phyloP scores from a whole-genome alignment of 306 rosid genomes.

The Quercus variabilis region DNA sequence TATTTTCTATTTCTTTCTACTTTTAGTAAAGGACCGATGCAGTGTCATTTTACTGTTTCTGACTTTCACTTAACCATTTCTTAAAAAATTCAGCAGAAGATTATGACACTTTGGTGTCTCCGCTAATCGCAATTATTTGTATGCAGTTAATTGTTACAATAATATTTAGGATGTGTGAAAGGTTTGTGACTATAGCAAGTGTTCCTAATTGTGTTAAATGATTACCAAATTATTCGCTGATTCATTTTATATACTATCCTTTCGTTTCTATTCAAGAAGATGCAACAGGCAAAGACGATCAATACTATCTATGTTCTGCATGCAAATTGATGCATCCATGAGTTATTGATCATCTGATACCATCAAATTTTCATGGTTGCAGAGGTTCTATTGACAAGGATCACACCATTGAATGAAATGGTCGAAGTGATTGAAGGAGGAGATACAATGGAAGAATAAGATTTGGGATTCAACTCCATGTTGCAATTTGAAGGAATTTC shows the following conservation, averaged over 20 bases:
- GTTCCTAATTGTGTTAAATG: background rate
- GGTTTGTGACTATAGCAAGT: background rate
- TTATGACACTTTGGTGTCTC: background rate
- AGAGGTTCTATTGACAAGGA: conserved; percentile 51
- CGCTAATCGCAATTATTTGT: background rate
- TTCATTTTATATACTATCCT: background rate
- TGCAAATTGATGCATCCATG: background rate
- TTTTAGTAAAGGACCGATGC: background rate
- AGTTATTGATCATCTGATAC: background rate
- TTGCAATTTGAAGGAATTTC: background rate
- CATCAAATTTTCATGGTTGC: conserved; percentile 7
- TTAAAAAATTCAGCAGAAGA: background rate
- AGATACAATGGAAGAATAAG: conserved; percentile 51
- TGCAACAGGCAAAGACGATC: background rate
- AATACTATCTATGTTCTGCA: background rate
- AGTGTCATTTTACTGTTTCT: too few relatives aligned
- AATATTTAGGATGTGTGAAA: background rate
- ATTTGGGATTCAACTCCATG: background rate
- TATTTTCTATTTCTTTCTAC: background rate
- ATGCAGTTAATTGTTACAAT: background rate
- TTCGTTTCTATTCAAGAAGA: background rate
- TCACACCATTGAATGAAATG: conserved; percentile 35
- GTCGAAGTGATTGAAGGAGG: conserved; percentile 33
- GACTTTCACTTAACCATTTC: background rate
- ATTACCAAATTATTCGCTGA: background rate